Evolutionary conservation across 2,329 filamentous ascomycete species (phyloP).

Genomic region (Salinomyces thailandicus): DNA sequence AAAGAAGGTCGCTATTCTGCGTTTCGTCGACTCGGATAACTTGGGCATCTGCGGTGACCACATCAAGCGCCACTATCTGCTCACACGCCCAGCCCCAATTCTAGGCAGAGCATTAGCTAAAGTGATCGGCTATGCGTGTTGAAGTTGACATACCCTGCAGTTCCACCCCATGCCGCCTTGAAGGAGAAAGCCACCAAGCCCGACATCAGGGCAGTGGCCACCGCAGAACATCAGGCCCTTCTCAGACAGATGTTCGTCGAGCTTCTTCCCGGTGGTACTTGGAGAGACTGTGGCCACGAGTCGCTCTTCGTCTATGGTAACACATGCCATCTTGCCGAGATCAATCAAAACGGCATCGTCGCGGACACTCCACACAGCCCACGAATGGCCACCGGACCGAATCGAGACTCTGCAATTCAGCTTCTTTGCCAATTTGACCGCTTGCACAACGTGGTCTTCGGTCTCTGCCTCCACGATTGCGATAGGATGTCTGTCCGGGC

Average conservation of each 20-base stretch:
- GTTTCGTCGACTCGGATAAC: slow-evolving; percentile 27
- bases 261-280: slow-evolving; percentile 36
- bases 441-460: neutral
- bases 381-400: slow-evolving; percentile 34
- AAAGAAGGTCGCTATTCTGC: slow-evolving; percentile 39
- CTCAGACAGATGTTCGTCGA: slow-evolving; percentile 31
- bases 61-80: slow-evolving; percentile 35
- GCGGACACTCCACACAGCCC: slow-evolving; percentile 41
- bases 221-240: slow-evolving; percentile 41
- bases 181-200: slow-evolving; percentile 45
- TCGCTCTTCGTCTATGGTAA: slow-evolving; percentile 32
- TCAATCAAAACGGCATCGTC: slow-evolving; percentile 38
- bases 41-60: slow-evolving; percentile 38
- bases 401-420: neutral
- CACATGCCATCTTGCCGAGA: slow-evolving; percentile 29
- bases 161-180: slow-evolving; percentile 52
- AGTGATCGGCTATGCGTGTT: too few species aligned
- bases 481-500: neutral
- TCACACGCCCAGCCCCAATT: slow-evolving; percentile 49
- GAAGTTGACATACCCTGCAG: slow-evolving; percentile 27
- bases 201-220: slow-evolving; percentile 48
- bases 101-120: slow-evolving; percentile 17
- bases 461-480: neutral
- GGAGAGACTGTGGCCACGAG: slow-evolving; percentile 35
- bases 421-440: neutral